Evolutionary conservation across 495 filamentous ascomycete genomes (phyloP).

Genomic region (Niebla homalea): DNA sequence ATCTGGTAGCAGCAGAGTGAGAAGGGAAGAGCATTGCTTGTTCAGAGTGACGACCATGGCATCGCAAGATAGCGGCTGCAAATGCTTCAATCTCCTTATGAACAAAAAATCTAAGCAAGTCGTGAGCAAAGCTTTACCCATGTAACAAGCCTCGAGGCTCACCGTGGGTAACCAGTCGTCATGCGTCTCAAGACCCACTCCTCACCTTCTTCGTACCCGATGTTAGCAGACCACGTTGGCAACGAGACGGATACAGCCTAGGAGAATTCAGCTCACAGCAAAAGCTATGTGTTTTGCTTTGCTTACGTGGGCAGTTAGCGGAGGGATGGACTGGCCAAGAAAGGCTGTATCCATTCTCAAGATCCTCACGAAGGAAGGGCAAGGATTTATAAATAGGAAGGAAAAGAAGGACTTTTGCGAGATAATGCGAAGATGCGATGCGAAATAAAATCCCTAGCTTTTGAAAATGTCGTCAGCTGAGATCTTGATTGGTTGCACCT

Average conservation of each 20-base stretch:
- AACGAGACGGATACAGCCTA: conserved; percentile 94
- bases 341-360: not conserved
- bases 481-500: too few species aligned
- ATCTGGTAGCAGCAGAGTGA: conserved; percentile 48
- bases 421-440: too few species aligned
- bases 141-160: conserved; percentile 1
- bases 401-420: too few species aligned
- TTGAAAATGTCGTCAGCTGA: too few species aligned
- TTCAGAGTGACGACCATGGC: conserved; percentile 46
- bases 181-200: conserved; percentile 73
- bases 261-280: not conserved
- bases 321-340: conserved; percentile 17
- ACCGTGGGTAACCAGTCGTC: conserved; percentile 84
- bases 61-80: conserved; percentile 48
- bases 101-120: conserved; percentile 62
- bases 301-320: conserved; percentile 43
- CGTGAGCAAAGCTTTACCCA: not conserved
- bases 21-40: conserved; percentile 75
- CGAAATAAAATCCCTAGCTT: too few species aligned
- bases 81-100: conserved; percentile 71
- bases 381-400: too few species aligned
- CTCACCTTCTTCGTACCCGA: conserved; percentile 88
- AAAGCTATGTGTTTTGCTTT: not conserved
- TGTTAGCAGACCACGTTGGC: conserved; percentile 81
- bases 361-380: too few species aligned